Percentiles rank a stretch among this genome's conserved stretches.
phyloP scores from a whole-genome alignment of 331 rosid species.

The Malus hybrid region DNA sequence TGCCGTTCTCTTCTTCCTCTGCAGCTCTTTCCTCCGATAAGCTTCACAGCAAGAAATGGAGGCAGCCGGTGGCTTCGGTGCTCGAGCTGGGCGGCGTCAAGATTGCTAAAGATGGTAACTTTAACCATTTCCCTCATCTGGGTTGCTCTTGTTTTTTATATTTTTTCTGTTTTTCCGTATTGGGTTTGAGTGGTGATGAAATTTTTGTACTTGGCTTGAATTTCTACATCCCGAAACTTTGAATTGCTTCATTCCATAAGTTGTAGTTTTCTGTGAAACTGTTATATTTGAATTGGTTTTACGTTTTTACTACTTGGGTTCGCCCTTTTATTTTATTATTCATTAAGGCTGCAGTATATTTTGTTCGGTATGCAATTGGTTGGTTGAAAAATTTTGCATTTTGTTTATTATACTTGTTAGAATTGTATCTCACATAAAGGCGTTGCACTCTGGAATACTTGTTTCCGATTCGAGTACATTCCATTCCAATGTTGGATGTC shows the following conservation, averaged over 20 bases:
- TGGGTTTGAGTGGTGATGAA: background rate
- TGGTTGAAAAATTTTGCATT: background rate
- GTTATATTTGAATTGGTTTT: background rate
- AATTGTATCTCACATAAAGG: background rate
- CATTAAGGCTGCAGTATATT: background rate
- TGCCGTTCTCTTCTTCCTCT: conserved; percentile 45
- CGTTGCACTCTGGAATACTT: background rate
- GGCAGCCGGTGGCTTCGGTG: conserved; percentile 50
- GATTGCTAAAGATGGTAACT: conserved; percentile 60
- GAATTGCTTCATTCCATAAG: background rate
- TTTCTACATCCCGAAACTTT: background rate
- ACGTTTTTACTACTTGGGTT: background rate
- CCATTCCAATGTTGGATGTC: background rate
- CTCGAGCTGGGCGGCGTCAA: conserved; percentile 73
- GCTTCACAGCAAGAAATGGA: conserved; percentile 57
- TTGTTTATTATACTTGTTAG: background rate
- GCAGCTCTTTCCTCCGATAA: conserved; percentile 23
- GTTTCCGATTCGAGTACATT: background rate
- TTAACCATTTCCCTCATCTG: background rate
- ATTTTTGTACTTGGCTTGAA: background rate
- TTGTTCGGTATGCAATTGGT: background rate
- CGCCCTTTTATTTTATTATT: background rate
- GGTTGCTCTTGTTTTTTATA: background rate
- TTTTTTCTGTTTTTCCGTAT: background rate
- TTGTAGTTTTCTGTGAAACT: background rate